These are phyloP conservation scores for Penicillium sp. DNA, from an alignment of 2,329 filamentous ascomycete genomes.

Conservation along the genomic window DNA sequence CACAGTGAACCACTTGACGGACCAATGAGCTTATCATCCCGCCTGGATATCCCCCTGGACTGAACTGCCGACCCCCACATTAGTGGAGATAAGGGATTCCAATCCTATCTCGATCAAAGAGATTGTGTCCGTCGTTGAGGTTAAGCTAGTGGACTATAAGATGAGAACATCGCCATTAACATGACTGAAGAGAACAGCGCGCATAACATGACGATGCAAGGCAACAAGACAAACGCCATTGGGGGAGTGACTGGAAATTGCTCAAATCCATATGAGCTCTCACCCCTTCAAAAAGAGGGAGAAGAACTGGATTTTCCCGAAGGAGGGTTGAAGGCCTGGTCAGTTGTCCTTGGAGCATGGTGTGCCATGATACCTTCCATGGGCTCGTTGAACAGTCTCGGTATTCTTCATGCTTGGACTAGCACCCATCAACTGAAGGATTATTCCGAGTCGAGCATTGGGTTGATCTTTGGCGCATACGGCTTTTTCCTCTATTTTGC, in stretches of 20 bases:
- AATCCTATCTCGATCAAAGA: not conserved
- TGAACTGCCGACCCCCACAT: not conserved
- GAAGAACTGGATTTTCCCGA: not conserved
- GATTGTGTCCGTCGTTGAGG: not conserved
- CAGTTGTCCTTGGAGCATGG: not conserved
- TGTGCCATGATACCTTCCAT: slow-evolving; percentile 35
- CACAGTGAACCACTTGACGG: not conserved
- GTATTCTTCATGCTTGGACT: slow-evolving; percentile 43
- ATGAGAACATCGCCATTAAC: not conserved
- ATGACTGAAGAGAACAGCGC: not conserved
- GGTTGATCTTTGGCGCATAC: slow-evolving; percentile 34
- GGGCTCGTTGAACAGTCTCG: slow-evolving; percentile 45
- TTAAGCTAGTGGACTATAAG: not conserved
- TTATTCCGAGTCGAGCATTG: slow-evolving; percentile 42
- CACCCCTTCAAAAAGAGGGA: not conserved
- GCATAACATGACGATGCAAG: not conserved
- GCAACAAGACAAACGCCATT: not conserved
- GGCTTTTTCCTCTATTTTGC: not conserved
- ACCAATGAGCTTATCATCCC: not conserved
- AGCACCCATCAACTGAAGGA: slow-evolving; percentile 39
- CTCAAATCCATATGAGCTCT: not conserved
- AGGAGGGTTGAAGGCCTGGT: not conserved
- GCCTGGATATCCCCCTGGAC: not conserved
- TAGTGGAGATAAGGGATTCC: not conserved
- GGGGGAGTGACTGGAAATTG: not conserved